Percentiles rank a stretch among this genome's conserved stretches.
phyloP scores from a whole-genome alignment of 139 green algal species.

The Tetradesmus obliquus region DNA sequence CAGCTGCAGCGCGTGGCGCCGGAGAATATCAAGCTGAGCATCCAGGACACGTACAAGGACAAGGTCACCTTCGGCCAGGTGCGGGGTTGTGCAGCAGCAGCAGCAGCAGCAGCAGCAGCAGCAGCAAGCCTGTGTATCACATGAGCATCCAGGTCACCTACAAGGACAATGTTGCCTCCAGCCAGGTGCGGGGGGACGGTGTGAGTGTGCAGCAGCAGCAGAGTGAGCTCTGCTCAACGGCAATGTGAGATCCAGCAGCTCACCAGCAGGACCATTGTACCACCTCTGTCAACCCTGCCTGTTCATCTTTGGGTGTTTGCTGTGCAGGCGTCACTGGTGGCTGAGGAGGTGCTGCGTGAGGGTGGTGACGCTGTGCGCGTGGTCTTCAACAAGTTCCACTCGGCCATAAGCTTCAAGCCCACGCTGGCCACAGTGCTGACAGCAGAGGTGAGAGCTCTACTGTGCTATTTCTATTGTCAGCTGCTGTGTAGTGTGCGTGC shows the following conservation, averaged over 20 bases:
- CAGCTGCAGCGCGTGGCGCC: constrained; percentile 83
- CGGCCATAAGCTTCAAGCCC: constrained; percentile 94
- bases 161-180: no score
- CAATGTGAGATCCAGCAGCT: no score
- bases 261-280: no score
- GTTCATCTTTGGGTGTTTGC: not conserved
- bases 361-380: constrained; percentile 85
- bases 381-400: constrained; percentile 96
- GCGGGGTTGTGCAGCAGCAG: not conserved
- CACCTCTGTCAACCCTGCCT: not conserved
- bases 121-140: not conserved
- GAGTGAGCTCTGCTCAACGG: no score
- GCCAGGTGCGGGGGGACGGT: no score
- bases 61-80: constrained; percentile 48
- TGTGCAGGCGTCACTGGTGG: constrained; percentile 78
- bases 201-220: no score
- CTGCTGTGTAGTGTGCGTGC: not conserved
- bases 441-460: constrained; percentile 69
- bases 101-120: not conserved
- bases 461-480: no score
- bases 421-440: constrained; percentile 94
- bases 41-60: constrained; percentile 67
- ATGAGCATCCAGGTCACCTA: no score
- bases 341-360: constrained; percentile 89
- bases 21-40: constrained; percentile 51